Base-by-base conservation (phyloP, 116 monocot genomes). In the Papilionanthe hybrid region DNA sequence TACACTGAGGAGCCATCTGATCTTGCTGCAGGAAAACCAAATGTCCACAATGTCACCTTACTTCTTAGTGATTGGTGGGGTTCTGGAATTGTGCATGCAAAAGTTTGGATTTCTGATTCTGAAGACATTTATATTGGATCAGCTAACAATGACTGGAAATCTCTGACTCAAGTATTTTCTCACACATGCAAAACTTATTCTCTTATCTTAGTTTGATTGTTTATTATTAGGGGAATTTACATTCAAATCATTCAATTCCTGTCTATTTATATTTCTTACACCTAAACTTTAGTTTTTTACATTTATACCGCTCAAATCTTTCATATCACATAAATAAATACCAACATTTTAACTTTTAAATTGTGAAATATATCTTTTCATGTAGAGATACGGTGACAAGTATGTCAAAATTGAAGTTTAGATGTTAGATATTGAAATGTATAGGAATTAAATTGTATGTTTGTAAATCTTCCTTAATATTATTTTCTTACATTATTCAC, bases 61-160 rank as follows among this genome's bases (percentile, higher is more conserved):
- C 84, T 88, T 57, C 82, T 94, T 43, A 72, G 81, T 50, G 80
- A 93, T 77, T 97, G 94, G 94, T 97, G 92, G 90, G 97, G 97
- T 28, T 92, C 91, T 30, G 97, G 97, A 63, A 87, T 97, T 82
- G 89, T 97, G 32, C 97, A 97, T 89, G 89, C 93, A 32, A 96
- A 96, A 88, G 94, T 96, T 76, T 96, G 96, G 96, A 86, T 96
- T 84, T 96, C 96, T 44, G 96, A 96, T 83, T 75, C 65, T 50
- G 84, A 87, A 76, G 89, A 92, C 81, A 75, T 92, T 37, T 94
- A 97, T 80, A 91, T 97, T 49, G 97, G 97, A 29, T 97, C 94
- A 30, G 97, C 94, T 32, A 97, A 96, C 78, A 96, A 94, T 79
- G 97, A 97, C 56, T 97, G 97, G 97, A 97, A 97, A 83, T 97